A percentile compares a stretch with the other conserved stretches of the same genome.
phyloP scores from a whole-genome alignment of 73 alveolate species.

The Symbiodinium natans region DNA sequence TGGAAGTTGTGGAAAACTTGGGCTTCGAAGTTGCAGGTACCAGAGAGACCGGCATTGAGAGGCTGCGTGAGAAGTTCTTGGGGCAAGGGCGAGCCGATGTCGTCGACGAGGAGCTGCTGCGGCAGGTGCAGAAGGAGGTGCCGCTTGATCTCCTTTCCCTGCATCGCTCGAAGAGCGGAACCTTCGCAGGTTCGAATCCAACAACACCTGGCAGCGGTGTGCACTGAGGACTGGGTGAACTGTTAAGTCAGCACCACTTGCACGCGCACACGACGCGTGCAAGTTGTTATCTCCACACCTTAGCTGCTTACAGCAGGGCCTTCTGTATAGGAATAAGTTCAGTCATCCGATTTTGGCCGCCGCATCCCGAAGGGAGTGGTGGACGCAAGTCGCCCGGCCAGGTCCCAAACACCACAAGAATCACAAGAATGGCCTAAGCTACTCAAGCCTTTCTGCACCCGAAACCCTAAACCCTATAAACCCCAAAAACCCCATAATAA shows the following conservation, averaged over 20 bases:
- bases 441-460: too few species aligned
- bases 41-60: conserved; percentile 86
- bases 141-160: conserved; percentile 64
- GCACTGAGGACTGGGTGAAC: not conserved
- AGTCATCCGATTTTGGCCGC: not conserved
- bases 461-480: too few species aligned
- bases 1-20: conserved; percentile 52
- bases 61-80: conserved; percentile 61
- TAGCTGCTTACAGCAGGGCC: too few species aligned
- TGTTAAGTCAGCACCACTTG: too few species aligned
- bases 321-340: too few species aligned
- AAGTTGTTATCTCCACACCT: too few species aligned
- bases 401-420: not conserved
- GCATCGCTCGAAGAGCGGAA: conserved; percentile 77
- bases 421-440: too few species aligned
- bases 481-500: too few species aligned
- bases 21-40: conserved; percentile 86
- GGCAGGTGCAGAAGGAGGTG: conserved; percentile 91
- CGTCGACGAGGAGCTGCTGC: conserved; percentile 68
- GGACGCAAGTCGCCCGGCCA: not conserved
- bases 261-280: too few species aligned
- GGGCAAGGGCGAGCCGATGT: conserved; percentile 60
- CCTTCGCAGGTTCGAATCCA: conserved; percentile 13
- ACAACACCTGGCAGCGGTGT: conserved; percentile 2
- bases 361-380: not conserved